Evolutionary conservation across 306 rosid genomes (phyloP), one percentile per base, ranked within the genome.

Genomic region (Lablab purpureus): DNA sequence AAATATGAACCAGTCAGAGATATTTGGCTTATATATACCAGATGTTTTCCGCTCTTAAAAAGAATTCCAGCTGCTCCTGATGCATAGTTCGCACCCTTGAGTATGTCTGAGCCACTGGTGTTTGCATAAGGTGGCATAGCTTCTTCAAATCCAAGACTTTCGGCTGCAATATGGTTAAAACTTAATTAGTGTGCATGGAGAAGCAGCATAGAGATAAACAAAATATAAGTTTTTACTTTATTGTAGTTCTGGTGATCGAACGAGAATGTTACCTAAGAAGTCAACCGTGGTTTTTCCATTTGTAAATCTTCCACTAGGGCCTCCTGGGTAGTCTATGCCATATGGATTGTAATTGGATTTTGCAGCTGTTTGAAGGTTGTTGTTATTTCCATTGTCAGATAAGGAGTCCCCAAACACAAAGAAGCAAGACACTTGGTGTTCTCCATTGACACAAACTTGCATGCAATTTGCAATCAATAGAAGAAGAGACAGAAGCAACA

Each of bases 331-430:
- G 76, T 88, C 93, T 22, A 88, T 79, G n/a, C 92, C 93, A 43
- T 89, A 89, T 0, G 97, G 93, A 3, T 1, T 9, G 79, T 81
- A 86, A 73, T 89, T 81, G 2, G 47, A 69, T 56, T 28, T 89
- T 0, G 9, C 18, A 4, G 2, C 0, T 11, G 65, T 58, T 58
- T 0, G 11, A 55, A 80, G 87, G 1, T 2, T 0, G 59, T 89
- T 91, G 64, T 87, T 91, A 37, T 91, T 91, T 40, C 96, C 96
- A 71, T 4, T 67, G 9, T 92, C 93, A 2, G 75, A 81, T 1
- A 81, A 40, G 12, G 93, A 89, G 36, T 92, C 96, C 0, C 96
- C 96, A 74, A 87, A 87, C 23, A 89, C 63, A 74, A 86, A 89
- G 19, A 68, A 40, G 6, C 92, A 85, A 4, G 90, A 86, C 4